These are phyloP conservation scores for Pichia sp. DNA, from an alignment of 1,139 yeast species.

Conservation along the genomic window DNA sequence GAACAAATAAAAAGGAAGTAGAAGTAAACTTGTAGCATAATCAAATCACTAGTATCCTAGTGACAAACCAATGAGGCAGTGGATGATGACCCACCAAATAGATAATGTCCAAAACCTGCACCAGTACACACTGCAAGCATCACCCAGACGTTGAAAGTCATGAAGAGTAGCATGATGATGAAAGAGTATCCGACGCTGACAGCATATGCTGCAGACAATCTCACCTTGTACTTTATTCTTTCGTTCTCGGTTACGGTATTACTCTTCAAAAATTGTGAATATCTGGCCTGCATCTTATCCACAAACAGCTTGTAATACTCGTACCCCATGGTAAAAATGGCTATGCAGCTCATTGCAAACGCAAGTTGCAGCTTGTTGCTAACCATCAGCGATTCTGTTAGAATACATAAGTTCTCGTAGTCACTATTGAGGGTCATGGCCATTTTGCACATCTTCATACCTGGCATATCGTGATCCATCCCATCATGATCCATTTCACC, in stretches of 20 bases:
- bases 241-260: constrained; percentile 18
- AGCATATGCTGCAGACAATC: constrained; percentile 28
- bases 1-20: background rate
- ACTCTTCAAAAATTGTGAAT: constrained; percentile 16
- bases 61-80: constrained; percentile 28
- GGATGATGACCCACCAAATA: constrained; percentile 21
- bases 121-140: constrained; percentile 34
- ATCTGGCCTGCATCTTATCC: constrained; percentile 23
- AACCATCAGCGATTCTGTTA: constrained; percentile 30
- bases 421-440: constrained; percentile 33
- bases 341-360: constrained; percentile 25
- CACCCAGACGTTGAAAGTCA: constrained; percentile 35
- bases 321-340: constrained; percentile 27
- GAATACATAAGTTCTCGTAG: constrained; percentile 32
- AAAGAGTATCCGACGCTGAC: constrained; percentile 32
- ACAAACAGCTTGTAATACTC: constrained; percentile 29
- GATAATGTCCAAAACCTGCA: constrained; percentile 30
- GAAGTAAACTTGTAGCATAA: background rate
- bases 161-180: constrained; percentile 34
- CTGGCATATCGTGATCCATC: constrained; percentile 25
- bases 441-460: constrained; percentile 32
- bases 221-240: constrained; percentile 20
- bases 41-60: constrained; percentile 12
- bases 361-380: constrained; percentile 25
- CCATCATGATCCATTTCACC: constrained; percentile 21